phyloP scores from a whole-genome alignment of 2,329 filamentous ascomycete genomes.

The Ceratocystis diversiconidia region DNA sequence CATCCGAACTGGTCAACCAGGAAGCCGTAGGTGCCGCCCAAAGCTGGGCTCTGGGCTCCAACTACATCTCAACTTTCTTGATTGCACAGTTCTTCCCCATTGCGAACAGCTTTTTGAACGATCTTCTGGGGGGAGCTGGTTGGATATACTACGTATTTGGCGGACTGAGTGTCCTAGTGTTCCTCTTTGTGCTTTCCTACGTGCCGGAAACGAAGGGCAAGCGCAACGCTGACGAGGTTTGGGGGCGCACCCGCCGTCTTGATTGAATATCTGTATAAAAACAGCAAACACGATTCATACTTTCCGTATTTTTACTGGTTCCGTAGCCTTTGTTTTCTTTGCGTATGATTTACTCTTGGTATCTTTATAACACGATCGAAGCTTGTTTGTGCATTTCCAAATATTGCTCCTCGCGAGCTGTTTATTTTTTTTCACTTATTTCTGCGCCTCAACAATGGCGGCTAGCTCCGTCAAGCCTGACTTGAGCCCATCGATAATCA shows the following conservation, averaged over 20 bases:
- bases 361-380: not conserved
- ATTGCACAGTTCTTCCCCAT: slow-evolving; percentile 94
- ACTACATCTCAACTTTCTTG: slow-evolving; percentile 80
- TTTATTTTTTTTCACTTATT: slow-evolving; percentile 24
- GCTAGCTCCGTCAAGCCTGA: slow-evolving; percentile 51
- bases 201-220: slow-evolving; percentile 87
- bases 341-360: not conserved
- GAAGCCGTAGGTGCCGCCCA: slow-evolving; percentile 88
- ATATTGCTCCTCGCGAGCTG: not conserved
- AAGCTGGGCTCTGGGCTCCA: slow-evolving; percentile 72
- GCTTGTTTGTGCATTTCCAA: not conserved
- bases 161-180: slow-evolving; percentile 52
- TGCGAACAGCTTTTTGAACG: slow-evolving; percentile 58
- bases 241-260: slow-evolving; percentile 50
- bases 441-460: slow-evolving; percentile 31
- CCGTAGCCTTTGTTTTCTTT: not conserved
- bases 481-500: slow-evolving; percentile 67
- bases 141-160: slow-evolving; percentile 91
- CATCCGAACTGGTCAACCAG: slow-evolving; percentile 76
- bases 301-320: not conserved
- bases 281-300: too few species aligned
- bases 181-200: slow-evolving; percentile 53
- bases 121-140: slow-evolving; percentile 50
- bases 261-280: slow-evolving; percentile 28
- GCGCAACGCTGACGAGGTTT: slow-evolving; percentile 75